Evolutionary conservation across 106 monocot genomes (phyloP), one percentile per base, ranked within the genome.

Genomic region (Xerophyta viscosa): DNA sequence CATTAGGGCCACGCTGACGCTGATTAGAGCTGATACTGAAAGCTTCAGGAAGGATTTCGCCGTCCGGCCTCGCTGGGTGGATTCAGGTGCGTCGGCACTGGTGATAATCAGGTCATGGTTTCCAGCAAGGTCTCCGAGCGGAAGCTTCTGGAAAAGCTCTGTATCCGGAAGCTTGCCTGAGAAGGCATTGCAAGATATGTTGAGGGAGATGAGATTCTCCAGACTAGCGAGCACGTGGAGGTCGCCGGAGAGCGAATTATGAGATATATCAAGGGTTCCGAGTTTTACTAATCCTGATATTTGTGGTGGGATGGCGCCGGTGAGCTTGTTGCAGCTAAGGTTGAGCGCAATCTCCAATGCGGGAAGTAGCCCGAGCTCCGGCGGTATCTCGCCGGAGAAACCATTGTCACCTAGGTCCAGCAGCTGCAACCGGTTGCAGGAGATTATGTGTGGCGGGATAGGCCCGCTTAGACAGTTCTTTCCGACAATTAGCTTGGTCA

Each of bases 401-500:
- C 48, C 37, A 41, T 71, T 71, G 48, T 41, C 50, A 48, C 57
- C 57, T 48, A 71, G 22, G 11, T 71, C 63, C 15, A 71, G 18
- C 1, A 41, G 57, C 17, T 71, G 56, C 63, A 71, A 54, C 27
- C 26, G 29, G 49, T 30, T 48, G 63, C 71, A 64, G 1, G 19
- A 37, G n/a, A 29, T 41, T n/a, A 71, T 1, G 46, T 37, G 20
- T 29, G 10, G 37, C 0, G 71, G 71, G 0, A 71, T 63, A 22
- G 18, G 57, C 3, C 56, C 63, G 6, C 49, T 71, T 45, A 63
- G 55, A 48, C 50, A 57, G 23, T 71, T 98, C 58, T 52, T 66
- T 27, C 76, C 76, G 0, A 82, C 58, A 31, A 58, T 54, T 15
- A 96, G 73, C 73, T 96, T 96, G 7, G 96, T 86, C 41, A 96